These are phyloP conservation scores for Suillus occidentalis DNA, from an alignment of 768 basidiomycete species.

Conservation along the genomic window DNA sequence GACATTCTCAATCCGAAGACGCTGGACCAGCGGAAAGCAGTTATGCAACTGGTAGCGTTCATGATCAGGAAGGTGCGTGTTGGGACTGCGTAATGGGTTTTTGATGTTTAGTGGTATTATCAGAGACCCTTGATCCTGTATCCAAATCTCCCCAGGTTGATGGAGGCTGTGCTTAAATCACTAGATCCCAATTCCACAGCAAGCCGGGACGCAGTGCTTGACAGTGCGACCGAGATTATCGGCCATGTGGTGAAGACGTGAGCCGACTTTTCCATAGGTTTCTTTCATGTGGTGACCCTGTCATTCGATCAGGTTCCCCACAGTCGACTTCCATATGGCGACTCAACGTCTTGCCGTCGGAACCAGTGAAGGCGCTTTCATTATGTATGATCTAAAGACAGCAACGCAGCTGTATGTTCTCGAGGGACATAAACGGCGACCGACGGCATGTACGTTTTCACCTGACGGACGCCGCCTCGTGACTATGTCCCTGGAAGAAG, in stretches of 20 bases:
- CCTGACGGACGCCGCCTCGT: conserved; percentile 90
- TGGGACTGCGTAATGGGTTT: background rate
- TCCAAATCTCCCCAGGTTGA: conserved; percentile 77
- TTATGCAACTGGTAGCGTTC: conserved; percentile 92
- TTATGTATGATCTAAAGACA: conserved; percentile 97
- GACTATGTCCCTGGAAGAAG: conserved; percentile 84
- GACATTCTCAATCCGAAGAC: conserved; percentile 82
- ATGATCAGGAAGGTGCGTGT: conserved; percentile 79
- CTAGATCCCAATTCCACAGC: conserved; percentile 85
- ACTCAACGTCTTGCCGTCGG: conserved; percentile 91
- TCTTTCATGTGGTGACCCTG: background rate
- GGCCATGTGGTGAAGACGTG: conserved; percentile 94
- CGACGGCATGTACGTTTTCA: conserved; percentile 88
- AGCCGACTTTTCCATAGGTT: conserved; percentile 23
- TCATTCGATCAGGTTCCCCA: conserved; percentile 65
- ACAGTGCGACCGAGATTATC: conserved; percentile 91
- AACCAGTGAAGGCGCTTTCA: conserved; percentile 88
- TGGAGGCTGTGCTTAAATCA: conserved; percentile 96
- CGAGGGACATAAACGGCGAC: conserved; percentile 81
- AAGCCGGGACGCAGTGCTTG: conserved; percentile 80
- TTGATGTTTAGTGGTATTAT: background rate
- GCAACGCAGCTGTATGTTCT: conserved; percentile 94
- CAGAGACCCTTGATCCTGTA: conserved; percentile 85
- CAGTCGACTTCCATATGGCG: conserved; percentile 88
- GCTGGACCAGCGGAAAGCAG: conserved; percentile 77